Evolutionary conservation across 257 asterid species (phyloP).

Genomic region (Scutellaria baicalensis): DNA sequence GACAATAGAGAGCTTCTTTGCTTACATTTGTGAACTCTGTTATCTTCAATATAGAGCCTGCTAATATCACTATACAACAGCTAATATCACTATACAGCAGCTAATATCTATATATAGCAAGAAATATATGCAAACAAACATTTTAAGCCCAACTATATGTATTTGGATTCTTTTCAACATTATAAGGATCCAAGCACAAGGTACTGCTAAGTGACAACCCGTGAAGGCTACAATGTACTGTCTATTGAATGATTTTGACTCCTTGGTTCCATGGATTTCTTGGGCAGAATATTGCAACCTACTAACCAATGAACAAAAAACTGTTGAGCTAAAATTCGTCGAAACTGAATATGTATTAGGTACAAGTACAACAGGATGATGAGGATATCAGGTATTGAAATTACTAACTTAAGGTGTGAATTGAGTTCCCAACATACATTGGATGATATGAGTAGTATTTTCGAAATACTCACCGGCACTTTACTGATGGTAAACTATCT

Average conservation of each 20-base stretch:
- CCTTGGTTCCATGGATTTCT: constrained; percentile 3
- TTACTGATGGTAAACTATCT: too few relatives aligned
- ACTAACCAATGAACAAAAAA: neutral
- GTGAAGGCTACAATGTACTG: neutral
- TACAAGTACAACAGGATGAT: neutral
- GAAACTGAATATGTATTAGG: too few relatives aligned
- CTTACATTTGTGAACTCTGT: neutral
- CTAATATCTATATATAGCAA: neutral
- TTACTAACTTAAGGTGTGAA: too few relatives aligned
- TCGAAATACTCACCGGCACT: too few relatives aligned
- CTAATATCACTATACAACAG: too few relatives aligned
- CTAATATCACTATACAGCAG: too few relatives aligned
- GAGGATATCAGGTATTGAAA: neutral
- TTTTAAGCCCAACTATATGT: neutral
- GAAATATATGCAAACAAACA: neutral
- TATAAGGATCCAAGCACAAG: neutral
- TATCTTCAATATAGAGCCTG: too few relatives aligned
- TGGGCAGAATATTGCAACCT: constrained; percentile 13
- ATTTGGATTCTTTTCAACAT: neutral
- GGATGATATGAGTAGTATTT: too few relatives aligned
- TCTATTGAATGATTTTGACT: neutral
- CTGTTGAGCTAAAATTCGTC: neutral
- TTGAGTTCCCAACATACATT: too few relatives aligned
- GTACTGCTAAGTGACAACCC: neutral
- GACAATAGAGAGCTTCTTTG: constrained; percentile 1